These are phyloP conservation scores for Lasiodiplodia citricola DNA, from an alignment of 2,329 filamentous ascomycete genomes.

Conservation along the genomic window DNA sequence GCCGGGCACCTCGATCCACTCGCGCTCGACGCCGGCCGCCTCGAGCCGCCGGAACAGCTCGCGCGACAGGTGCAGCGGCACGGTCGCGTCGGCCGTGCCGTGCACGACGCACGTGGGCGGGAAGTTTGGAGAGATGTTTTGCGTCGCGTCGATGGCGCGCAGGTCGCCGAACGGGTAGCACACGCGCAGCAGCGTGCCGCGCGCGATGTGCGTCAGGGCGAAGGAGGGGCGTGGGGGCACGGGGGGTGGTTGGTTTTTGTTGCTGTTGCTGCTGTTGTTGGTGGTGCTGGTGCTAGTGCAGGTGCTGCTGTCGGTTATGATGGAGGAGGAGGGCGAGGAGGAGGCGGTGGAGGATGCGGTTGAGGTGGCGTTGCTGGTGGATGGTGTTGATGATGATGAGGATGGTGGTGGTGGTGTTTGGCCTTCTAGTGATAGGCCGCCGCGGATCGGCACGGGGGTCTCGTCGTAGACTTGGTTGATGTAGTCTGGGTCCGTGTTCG, in stretches of 20 bases:
- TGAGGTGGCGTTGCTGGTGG: background rate
- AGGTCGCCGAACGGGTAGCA: conserved; percentile 33
- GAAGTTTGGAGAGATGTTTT: conserved; percentile 39
- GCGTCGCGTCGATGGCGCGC: conserved; percentile 41
- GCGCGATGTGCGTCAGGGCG: conserved; percentile 49
- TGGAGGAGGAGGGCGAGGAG: background rate
- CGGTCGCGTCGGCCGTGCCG: conserved; percentile 47
- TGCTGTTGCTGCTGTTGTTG: background rate
- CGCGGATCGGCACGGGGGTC: conserved; percentile 46
- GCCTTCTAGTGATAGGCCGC: conserved; percentile 51
- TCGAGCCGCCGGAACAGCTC: conserved; percentile 36
- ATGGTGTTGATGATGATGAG: background rate
- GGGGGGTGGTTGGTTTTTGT: background rate
- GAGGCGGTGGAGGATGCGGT: background rate
- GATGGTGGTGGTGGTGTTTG: conserved; percentile 31
- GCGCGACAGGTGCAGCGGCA: conserved; percentile 45
- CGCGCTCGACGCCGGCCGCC: conserved; percentile 41
- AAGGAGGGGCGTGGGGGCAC: conserved; percentile 46
- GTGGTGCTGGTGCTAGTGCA: background rate
- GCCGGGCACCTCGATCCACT: conserved; percentile 45
- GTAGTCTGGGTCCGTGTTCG: conserved; percentile 37
- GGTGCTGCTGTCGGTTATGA: background rate
- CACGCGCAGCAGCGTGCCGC: conserved; percentile 45
- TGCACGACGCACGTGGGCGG: conserved; percentile 51
- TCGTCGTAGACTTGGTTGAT: conserved; percentile 43